These are phyloP conservation scores for Nothopassalora personata DNA, from an alignment of 2,329 filamentous ascomycete species.

Conservation along the genomic window DNA sequence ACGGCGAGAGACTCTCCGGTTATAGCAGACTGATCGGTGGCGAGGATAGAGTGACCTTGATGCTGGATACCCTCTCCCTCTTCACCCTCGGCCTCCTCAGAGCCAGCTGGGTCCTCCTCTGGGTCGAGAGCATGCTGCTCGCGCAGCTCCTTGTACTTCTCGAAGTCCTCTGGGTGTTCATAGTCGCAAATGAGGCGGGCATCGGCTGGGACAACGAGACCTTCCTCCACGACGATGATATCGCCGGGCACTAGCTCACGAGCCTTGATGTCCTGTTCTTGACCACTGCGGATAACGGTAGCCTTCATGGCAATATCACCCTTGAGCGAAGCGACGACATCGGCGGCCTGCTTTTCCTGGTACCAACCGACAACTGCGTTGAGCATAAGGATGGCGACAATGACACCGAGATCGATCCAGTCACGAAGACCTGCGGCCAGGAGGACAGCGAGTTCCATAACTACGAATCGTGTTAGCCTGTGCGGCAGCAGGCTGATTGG, in stretches of 20 bases:
- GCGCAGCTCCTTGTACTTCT: constrained; percentile 60
- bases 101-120: constrained; percentile 55
- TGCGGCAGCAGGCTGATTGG: constrained; percentile 6
- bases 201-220: constrained; percentile 64
- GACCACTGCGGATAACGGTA: constrained; percentile 61
- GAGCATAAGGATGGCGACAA: constrained; percentile 67
- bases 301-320: constrained; percentile 75
- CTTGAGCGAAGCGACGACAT: constrained; percentile 69
- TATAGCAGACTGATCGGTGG: constrained; percentile 73
- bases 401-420: constrained; percentile 74
- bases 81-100: constrained; percentile 53
- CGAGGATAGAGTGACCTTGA: constrained; percentile 62
- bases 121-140: constrained; percentile 49
- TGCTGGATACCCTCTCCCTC: constrained; percentile 57
- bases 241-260: constrained; percentile 72
- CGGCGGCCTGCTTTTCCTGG: constrained; percentile 74
- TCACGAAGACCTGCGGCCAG: constrained; percentile 68
- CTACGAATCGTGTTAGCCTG: constrained; percentile 35
- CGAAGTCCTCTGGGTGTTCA: constrained; percentile 61
- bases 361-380: constrained; percentile 76
- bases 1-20: constrained; percentile 75
- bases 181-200: constrained; percentile 68
- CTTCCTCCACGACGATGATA: constrained; percentile 69
- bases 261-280: constrained; percentile 63
- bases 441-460: constrained; percentile 72